phyloP scores from a whole-genome alignment of 257 asterid species.

The Penstemon newberryi region DNA sequence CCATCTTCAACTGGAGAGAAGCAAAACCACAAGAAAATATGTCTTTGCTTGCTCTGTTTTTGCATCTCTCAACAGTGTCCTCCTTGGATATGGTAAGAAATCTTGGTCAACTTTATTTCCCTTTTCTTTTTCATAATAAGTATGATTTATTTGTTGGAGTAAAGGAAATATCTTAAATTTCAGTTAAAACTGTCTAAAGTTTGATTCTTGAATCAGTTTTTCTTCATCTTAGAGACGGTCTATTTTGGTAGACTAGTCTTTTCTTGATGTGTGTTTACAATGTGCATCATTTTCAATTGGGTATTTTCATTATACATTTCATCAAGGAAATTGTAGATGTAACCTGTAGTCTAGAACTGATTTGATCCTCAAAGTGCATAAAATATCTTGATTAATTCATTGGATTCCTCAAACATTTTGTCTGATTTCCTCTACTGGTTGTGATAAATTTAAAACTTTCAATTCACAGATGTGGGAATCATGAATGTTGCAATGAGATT shows the following conservation, averaged over 20 bases:
- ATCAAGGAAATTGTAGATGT: neutral
- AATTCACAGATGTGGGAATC: slow-evolving; percentile 84
- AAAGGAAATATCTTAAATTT: slow-evolving; percentile 19
- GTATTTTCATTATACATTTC: neutral
- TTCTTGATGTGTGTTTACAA: no score
- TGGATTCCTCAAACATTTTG: neutral
- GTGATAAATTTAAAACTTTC: neutral
- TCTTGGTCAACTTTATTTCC: neutral
- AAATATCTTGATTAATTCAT: no score
- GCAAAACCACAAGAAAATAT: slow-evolving; percentile 60
- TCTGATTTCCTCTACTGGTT: neutral
- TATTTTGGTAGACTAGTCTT: no score
- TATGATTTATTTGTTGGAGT: neutral
- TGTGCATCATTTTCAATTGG: neutral
- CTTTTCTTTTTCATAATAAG: no score
- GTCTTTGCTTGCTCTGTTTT: slow-evolving; percentile 93
- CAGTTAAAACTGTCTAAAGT: neutral
- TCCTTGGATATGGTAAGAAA: slow-evolving; percentile 82
- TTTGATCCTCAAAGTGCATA: neutral
- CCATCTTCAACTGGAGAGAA: slow-evolving; percentile 50
- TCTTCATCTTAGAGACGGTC: neutral
- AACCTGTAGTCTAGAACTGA: neutral
- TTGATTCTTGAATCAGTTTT: slow-evolving; percentile 4
- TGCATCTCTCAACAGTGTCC: slow-evolving; percentile 90
- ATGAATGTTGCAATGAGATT: slow-evolving; percentile 19